Evolutionary conservation across 441 rosid genomes (phyloP), one percentile per base, ranked within the genome.

Genomic region (Sinapis alba): DNA sequence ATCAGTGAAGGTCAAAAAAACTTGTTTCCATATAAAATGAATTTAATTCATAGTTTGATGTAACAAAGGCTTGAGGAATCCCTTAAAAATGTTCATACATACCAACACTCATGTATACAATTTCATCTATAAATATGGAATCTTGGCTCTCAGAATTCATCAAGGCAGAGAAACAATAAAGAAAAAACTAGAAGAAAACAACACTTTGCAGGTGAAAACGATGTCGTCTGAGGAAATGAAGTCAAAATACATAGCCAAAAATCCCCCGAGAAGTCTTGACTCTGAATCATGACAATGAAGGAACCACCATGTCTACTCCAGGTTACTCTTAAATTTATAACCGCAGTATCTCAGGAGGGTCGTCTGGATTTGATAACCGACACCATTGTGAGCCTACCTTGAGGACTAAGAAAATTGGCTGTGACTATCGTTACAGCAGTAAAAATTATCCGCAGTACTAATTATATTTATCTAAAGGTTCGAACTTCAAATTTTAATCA

Each of bases 31-130:
- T 65, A 20, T 62, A 38, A 69, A 75, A 62, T 69, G 75, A 76
- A 69, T 76, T 72, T 70, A 70, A 76, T 76, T 70, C 75, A 64
- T 64, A 30, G 43, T 16, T 62, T 77, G 80, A 71, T 70, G 76
- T 77, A 23, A 65, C 80, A 71, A 62, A 63, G 58, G 62, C 41
- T 76, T 47, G 34, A 65, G 36, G 67, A 70, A 70, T 76, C 66
- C 66, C 45, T 34, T 3, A 43, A 65, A 54, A 64, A 70, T 70
- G 54, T 1, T 7, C 50, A 27, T 51, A 13, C 21, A 45, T 62
- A 23, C 47, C 41, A 60, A 47, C 18, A 16, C 63, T 6, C 41
- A 15, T 6, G 28, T 20, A 63, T 72, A 58, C 45, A 65, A 18
- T 7, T 77, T 71, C 68, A 34, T 69, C 76, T 77, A 77, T 77